A percentile compares a stretch with the other conserved stretches of the same genome.
Evolutionary conservation across 345 rosid species (phyloP).

Genomic region (Eutrema yunnanense): DNA sequence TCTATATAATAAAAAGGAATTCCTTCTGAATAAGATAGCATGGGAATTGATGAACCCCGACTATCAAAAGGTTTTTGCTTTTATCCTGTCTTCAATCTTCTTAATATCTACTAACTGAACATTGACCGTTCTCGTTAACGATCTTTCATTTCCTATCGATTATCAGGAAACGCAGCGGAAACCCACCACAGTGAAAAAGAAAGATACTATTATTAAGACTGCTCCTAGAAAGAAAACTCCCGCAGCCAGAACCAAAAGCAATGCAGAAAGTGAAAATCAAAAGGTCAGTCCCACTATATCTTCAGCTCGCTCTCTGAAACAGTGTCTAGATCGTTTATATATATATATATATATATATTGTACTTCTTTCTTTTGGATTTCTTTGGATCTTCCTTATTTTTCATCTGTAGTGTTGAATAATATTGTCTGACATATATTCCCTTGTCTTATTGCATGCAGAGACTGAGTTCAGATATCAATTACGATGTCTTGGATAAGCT

Average conservation of each 20-base stretch:
- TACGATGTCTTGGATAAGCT: conserved; percentile 27
- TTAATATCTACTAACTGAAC: not conserved
- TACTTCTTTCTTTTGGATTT: not conserved
- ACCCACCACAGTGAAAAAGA: conserved; percentile 10
- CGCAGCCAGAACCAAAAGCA: not conserved
- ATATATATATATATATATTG: too few relatives aligned
- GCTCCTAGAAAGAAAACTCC: conserved; percentile 10
- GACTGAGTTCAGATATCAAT: conserved; percentile 18
- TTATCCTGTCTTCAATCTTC: not conserved
- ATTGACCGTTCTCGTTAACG: not conserved
- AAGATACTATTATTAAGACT: conserved; percentile 22
- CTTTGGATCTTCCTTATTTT: too few relatives aligned
- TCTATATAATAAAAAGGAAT: conserved; percentile 11
- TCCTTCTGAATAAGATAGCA: conserved; percentile 14
- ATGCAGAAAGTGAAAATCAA: conserved; percentile 12
- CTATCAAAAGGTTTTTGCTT: conserved; percentile 20
- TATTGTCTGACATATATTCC: not conserved
- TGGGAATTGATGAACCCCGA: conserved; percentile 33
- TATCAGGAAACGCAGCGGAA: conserved; percentile 21
- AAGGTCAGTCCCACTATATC: conserved; percentile 9
- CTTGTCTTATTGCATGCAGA: conserved; percentile 12
- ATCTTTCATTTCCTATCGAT: not conserved
- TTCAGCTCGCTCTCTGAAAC: conserved; percentile 1
- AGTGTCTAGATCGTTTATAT: not conserved
- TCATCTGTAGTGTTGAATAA: too few relatives aligned